Evolutionary conservation across 495 filamentous ascomycete genomes (phyloP), one percentile per base, ranked within the genome.

Genomic region (Tuber melanosporum): DNA sequence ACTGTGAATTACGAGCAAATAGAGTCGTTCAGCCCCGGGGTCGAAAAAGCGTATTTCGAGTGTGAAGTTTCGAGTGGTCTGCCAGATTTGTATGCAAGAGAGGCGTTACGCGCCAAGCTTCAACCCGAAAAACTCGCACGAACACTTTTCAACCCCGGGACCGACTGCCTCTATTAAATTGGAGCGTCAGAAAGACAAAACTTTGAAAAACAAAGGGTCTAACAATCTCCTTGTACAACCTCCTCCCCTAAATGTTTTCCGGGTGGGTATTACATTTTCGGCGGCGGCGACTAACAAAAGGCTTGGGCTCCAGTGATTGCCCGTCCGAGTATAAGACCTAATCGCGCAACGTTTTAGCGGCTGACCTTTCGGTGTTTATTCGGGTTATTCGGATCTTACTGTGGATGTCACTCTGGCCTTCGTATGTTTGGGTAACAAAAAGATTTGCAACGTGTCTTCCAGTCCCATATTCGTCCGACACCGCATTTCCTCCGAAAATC

Each of bases 351-450:
- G 22, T 69, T 41, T 41, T 22, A 45, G 42, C 42, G 41, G 43
- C 72, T 44, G 74, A 39, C 20, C 74, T n/a, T 71, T 41, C 43
- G 46, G 19, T 71, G 41, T 72, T 46, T 69, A 14, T 42, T 46
- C 43, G 7, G 46, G 15, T 26, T 43, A 32, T 49, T 41, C 32
- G 32, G 62, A 57, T 69, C 93, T 89, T 86, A 95, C 93, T 88
- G 84, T 97, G 95, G 79, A 97, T 97, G 86, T 98, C 95, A 79
- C 93, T 97, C 84, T 97, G 95, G 12, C 95, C 95, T 85, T 98
- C 95, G 79, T 99, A 99, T 1, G 95, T 98, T 84, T 98, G 95
- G 70, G 95, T 97, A 73, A 99, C 96, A 84, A 97, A 98, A 77
- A 99, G 83, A 84, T 99, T 99, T 69, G 95, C 92, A 45, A 97